A percentile compares a stretch with the other conserved stretches of the same genome.
Evolutionary conservation across 2,329 filamentous ascomycete genomes (phyloP).

Genomic region (Cladophialophora carrionii): DNA sequence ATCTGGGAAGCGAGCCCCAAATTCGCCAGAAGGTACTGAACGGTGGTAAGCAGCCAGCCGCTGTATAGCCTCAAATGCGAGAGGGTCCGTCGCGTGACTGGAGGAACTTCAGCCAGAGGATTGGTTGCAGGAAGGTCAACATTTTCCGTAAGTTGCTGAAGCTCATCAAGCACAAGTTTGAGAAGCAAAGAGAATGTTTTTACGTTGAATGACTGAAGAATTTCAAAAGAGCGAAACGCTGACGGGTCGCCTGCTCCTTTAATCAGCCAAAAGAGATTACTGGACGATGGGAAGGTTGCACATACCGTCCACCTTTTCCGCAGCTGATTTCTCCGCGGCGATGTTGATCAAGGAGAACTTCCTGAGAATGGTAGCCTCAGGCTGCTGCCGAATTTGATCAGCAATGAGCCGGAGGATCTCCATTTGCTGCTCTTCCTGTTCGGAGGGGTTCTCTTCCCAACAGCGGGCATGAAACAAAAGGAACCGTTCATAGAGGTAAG

Average conservation of each 20-base stretch:
- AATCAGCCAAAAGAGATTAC: neutral
- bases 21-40: slow-evolving; percentile 46
- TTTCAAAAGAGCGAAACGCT: slow-evolving; percentile 68
- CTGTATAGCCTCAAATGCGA: slow-evolving; percentile 69
- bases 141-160: slow-evolving; percentile 37
- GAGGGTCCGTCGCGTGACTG: slow-evolving; percentile 63
- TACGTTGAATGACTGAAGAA: slow-evolving; percentile 71
- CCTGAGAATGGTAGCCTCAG: slow-evolving; percentile 66
- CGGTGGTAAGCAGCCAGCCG: slow-evolving; percentile 64
- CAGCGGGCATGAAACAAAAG: slow-evolving; percentile 30
- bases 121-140: slow-evolving; percentile 40
- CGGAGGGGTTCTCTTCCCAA: slow-evolving; percentile 8
- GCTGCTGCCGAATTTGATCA: slow-evolving; percentile 70
- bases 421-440: slow-evolving; percentile 78
- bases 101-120: slow-evolving; percentile 52
- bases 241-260: slow-evolving; percentile 63
- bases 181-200: slow-evolving; percentile 46
- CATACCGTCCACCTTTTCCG: slow-evolving; percentile 25
- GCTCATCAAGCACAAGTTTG: slow-evolving; percentile 29
- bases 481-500: slow-evolving; percentile 43
- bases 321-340: slow-evolving; percentile 60
- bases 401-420: slow-evolving; percentile 80
- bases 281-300: neutral
- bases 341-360: slow-evolving; percentile 87
- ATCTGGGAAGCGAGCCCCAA: slow-evolving; percentile 61